Percentiles rank a stretch among this genome's conserved stretches.
phyloP scores from a whole-genome alignment of 768 basidiomycete species.

The Mycena pura region DNA sequence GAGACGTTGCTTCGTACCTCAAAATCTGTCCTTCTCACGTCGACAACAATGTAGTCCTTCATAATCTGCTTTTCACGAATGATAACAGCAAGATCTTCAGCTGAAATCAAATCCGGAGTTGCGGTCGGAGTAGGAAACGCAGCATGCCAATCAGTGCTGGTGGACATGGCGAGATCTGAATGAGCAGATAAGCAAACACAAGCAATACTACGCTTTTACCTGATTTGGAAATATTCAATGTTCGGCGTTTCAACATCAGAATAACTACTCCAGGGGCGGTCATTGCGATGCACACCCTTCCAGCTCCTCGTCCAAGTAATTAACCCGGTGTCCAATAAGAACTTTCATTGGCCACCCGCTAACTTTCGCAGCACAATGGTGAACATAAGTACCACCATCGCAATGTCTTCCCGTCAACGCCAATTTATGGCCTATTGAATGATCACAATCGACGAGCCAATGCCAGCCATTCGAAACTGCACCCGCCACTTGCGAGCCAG shows the following conservation, averaged over 20 bases:
- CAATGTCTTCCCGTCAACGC: no score
- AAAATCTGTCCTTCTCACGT: constrained; percentile 23
- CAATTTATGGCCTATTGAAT: no score
- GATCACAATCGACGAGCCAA: no score
- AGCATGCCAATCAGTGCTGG: constrained; percentile 15
- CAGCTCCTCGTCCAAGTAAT: no score
- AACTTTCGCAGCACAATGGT: no score
- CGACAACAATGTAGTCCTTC: constrained; percentile 24
- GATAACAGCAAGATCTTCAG: constrained; percentile 8
- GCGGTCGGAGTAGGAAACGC: constrained; percentile 15
- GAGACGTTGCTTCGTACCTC: constrained; percentile 10
- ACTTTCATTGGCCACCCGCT: no score
- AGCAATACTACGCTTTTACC: not conserved
- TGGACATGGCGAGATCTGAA: not conserved
- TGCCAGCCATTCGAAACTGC: no score
- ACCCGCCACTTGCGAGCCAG: no score
- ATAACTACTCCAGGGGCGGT: not conserved
- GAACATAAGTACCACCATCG: no score
- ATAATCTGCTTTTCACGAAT: constrained; percentile 11
- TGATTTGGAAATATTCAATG: not conserved
- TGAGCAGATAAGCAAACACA: not conserved
- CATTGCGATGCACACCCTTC: not conserved
- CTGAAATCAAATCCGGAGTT: constrained; percentile 2
- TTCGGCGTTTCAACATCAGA: not conserved
- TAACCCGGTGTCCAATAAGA: no score